Conservation (phyloP, 345 rosid species). For the Lagerstroemia speciosa region DNA sequence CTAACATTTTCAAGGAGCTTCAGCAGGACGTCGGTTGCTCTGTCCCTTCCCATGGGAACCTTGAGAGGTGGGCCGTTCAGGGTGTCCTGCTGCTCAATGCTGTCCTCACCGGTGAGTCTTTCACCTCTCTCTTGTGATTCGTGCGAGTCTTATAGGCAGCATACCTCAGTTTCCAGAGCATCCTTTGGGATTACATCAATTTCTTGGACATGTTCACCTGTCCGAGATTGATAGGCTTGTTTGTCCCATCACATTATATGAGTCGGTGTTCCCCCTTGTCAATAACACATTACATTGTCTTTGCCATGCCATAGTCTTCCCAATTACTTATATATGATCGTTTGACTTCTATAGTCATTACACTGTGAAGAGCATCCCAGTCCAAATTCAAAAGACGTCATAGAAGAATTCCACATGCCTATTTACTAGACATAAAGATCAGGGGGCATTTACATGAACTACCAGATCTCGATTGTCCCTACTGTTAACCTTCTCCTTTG, state of each 20-base stretch:
- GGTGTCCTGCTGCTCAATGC: slow-evolving; percentile 86
- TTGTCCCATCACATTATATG: background rate
- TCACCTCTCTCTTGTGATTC: background rate
- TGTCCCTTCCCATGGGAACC: slow-evolving; percentile 80
- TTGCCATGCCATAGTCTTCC: background rate
- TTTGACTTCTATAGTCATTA: background rate
- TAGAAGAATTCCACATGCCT: background rate
- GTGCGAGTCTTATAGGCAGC: background rate
- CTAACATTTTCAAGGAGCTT: slow-evolving; percentile 86
- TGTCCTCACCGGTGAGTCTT: slow-evolving; percentile 71
- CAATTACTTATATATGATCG: background rate
- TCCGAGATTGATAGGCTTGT: background rate
- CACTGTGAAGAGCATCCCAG: background rate
- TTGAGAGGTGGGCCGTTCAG: slow-evolving; percentile 85
- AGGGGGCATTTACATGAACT: background rate
- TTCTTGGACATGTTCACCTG: background rate
- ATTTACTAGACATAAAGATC: background rate
- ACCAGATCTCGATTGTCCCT: background rate
- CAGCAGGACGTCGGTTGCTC: slow-evolving; percentile 78
- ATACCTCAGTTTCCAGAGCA: background rate
- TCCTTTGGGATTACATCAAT: background rate
- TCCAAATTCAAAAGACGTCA: background rate
- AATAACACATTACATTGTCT: background rate
- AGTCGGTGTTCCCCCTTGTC: background rate
- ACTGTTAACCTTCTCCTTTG: background rate